These are phyloP conservation scores for Cerrena zonata DNA, from an alignment of 1,284 basidiomycete species.

Conservation along the genomic window DNA sequence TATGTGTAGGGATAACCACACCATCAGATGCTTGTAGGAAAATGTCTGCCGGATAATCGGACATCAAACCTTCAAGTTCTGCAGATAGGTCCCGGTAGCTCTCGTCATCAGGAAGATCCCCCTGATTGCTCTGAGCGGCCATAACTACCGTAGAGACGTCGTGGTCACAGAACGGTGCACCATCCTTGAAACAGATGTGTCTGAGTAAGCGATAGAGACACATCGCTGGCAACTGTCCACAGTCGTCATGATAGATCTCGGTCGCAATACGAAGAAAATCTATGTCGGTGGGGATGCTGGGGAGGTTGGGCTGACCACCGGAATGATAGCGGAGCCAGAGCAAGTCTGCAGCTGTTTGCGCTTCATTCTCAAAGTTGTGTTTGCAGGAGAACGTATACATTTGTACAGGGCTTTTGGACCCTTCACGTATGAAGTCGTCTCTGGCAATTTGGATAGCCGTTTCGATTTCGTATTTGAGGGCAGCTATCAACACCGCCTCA, in stretches of 20 bases:
- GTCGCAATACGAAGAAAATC: background rate
- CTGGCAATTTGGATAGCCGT: slow-evolving; percentile 4
- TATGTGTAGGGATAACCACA: background rate
- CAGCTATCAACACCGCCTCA: slow-evolving; percentile 15
- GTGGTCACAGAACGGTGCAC: background rate
- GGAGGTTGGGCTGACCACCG: background rate
- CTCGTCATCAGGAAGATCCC: background rate
- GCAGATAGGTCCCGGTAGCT: no score
- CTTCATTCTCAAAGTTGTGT: slow-evolving; percentile 18
- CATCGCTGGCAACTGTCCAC: background rate
- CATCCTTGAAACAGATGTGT: background rate
- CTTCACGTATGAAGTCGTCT: slow-evolving; percentile 10
- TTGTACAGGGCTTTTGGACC: slow-evolving; percentile 26
- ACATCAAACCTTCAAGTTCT: background rate
- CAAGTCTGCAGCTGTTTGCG: slow-evolving; percentile 6
- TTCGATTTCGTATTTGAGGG: slow-evolving; percentile 20
- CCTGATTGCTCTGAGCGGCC: background rate
- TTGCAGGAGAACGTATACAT: slow-evolving; percentile 30
- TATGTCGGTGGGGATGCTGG: background rate
- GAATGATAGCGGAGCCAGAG: no score
- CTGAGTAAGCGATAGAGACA: background rate
- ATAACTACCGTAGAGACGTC: background rate
- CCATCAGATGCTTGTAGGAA: background rate
- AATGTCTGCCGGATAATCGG: background rate
- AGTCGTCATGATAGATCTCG: no score